Base-by-base conservation (phyloP, 768 basidiomycete genomes). In the Boletus edulis region DNA sequence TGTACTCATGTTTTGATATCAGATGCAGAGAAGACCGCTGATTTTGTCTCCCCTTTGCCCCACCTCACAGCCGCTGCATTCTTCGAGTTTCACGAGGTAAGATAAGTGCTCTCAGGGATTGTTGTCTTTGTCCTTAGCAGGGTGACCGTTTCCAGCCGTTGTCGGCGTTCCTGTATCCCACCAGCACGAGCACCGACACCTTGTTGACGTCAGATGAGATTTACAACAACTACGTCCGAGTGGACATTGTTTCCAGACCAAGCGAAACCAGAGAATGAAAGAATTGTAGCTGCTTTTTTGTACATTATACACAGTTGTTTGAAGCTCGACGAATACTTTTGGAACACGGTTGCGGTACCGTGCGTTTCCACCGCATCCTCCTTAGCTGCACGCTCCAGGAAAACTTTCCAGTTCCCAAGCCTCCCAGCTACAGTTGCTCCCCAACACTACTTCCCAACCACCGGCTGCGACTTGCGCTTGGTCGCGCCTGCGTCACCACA, bases 181-280 rank as follows among this genome's bases (percentile, higher is more conserved):
- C 80, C 45, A 73, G 79, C 46, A 65, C 62, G 15, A 76, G 75
- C 27, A 81, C 84, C 52, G 86, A 89, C 65, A 86, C 84, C 3
- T 73, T 90, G 39, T 70, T 90, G 53, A 83, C 85, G 20, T 81
- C 82, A 20, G 84, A 83, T 51, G 86, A 89, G 72, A 63, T 90
- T 39, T 90, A 89, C 71, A 81, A 88, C 72, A 86, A 88, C 62
- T 88, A 81, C 57, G 83, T 86, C 45, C 77, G 81, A 39, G 76
- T 76, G 51, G 81, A 84, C 67, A 79, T 87, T 24, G 61, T 71
- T 13, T 18, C 49, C n/a, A 43, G 58, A 44, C 50, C 47, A 5
- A 55, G 62, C 38, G 49, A 62, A n/a, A 42, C 49, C 6, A 57
- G 48, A 7, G 51, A 53, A 24, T 65, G 51, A 62, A 32, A 20